A percentile compares a stretch with the other conserved stretches of the same genome.
phyloP scores from a whole-genome alignment of 257 asterid genomes.

The Voacanga thouarsii region DNA sequence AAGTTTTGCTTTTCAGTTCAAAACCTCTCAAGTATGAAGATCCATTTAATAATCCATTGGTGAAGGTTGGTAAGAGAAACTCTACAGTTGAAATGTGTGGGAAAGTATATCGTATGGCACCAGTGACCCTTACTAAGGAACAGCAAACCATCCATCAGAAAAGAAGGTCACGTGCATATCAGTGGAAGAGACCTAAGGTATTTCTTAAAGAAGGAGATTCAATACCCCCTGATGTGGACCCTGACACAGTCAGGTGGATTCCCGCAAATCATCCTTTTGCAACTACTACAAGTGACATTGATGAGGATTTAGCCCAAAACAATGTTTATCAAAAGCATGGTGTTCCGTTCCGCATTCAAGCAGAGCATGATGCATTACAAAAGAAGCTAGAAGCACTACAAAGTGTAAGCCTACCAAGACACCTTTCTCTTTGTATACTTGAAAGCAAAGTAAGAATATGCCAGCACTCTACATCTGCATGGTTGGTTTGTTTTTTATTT shows the following conservation, averaged over 20 bases:
- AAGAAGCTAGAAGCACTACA: conserved; percentile 91
- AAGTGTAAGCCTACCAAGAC: conserved; percentile 47
- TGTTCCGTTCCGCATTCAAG: conserved; percentile 92
- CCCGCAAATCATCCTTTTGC: conserved; percentile 99
- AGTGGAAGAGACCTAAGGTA: conserved; percentile 96
- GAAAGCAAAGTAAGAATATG: background rate
- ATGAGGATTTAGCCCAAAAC: conserved; percentile 86
- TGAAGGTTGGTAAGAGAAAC: conserved; percentile 77
- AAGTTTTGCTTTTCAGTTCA: conserved; percentile 46
- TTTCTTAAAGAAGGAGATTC: conserved; percentile 96
- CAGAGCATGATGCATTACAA: conserved; percentile 98
- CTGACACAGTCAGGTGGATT: conserved; percentile 96
- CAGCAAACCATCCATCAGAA: conserved; percentile 75
- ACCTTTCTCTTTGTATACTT: background rate
- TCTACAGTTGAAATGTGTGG: conserved; percentile 97
- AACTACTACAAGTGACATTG: conserved; percentile 88
- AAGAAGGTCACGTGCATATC: conserved; percentile 96
- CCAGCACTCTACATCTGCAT: background rate
- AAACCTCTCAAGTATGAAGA: conserved; percentile 91
- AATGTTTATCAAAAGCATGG: conserved; percentile 94
- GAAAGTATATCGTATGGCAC: conserved; percentile 87
- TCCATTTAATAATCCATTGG: conserved; percentile 96
- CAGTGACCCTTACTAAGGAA: conserved; percentile 86
- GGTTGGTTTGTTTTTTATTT: background rate
- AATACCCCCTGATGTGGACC: conserved; percentile 95